Conservation (phyloP, 495 filamentous ascomycete genomes). For the Hyphodiscus hymeniophilus region DNA sequence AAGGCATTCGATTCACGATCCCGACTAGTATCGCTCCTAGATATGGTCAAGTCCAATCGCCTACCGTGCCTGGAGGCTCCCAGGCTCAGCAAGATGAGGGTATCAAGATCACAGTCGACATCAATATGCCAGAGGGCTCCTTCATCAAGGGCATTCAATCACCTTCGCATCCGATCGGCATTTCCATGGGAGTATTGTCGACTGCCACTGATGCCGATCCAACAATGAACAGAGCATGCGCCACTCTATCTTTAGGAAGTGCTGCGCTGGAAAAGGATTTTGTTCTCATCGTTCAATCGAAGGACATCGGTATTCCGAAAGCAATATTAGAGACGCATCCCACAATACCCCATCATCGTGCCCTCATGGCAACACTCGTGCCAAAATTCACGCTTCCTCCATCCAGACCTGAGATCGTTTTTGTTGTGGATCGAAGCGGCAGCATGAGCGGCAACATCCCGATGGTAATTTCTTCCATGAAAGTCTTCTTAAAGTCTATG, state of each 20-base stretch:
- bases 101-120: conserved; percentile 53
- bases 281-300: conserved; percentile 45
- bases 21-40: conserved; percentile 54
- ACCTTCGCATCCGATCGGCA: conserved; percentile 58
- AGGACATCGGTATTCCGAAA: conserved; percentile 45
- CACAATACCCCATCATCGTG: conserved; percentile 48
- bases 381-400: conserved; percentile 52
- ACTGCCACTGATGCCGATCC: conserved; percentile 27
- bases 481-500: conserved; percentile 62
- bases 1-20: conserved; percentile 57
- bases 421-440: conserved; percentile 61
- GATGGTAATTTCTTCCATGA: conserved; percentile 48
- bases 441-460: conserved; percentile 49
- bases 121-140: conserved; percentile 44
- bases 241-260: conserved; percentile 43
- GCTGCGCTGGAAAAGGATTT: conserved; percentile 43
- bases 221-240: conserved; percentile 48
- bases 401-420: conserved; percentile 54
- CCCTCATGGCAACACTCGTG: conserved; percentile 59
- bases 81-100: conserved; percentile 24
- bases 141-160: conserved; percentile 52
- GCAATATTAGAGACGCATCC: conserved; percentile 58
- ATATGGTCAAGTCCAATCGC: conserved; percentile 44
- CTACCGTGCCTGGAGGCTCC: conserved; percentile 1
- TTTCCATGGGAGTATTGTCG: conserved; percentile 51